phyloP scores from a whole-genome alignment of 139 green algal species.

The Micractinium sp. region DNA sequence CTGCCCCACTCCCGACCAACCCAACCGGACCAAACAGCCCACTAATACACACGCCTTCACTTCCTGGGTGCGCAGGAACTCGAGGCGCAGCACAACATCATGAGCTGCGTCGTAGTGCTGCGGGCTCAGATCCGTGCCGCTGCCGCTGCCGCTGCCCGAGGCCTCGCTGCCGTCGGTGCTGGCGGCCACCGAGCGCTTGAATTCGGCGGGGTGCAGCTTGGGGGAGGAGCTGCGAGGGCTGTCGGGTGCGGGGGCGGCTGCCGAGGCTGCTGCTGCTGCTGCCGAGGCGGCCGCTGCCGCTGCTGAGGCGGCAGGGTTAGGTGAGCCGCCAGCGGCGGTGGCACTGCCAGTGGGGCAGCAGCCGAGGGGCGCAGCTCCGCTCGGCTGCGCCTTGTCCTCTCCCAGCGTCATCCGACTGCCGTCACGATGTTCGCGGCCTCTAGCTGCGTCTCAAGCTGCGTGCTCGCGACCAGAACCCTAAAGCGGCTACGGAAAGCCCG shows the following conservation, averaged over 20 bases:
- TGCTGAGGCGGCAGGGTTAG: not conserved
- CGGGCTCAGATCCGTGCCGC: not conserved
- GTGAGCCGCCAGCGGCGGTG: not conserved
- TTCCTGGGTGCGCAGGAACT: slow-evolving; percentile 14
- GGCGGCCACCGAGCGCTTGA: not conserved
- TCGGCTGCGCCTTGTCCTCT: too few relatives aligned
- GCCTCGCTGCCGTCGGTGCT: not conserved
- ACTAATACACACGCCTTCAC: not conserved
- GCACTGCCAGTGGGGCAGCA: not conserved
- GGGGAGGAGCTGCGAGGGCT: not conserved
- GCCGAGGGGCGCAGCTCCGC: too few relatives aligned
- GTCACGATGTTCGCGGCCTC: too few relatives aligned
- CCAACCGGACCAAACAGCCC: too few relatives aligned
- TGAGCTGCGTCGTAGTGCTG: slow-evolving; percentile 24
- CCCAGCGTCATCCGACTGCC: too few relatives aligned
- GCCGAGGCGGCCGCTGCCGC: too few relatives aligned
- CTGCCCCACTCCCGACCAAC: too few relatives aligned
- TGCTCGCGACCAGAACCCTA: too few relatives aligned
- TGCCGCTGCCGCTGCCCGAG: not conserved
- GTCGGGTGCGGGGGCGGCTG: not conserved
- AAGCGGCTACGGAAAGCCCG: too few relatives aligned
- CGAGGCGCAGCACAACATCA: slow-evolving; percentile 30
- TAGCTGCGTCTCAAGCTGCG: too few relatives aligned
- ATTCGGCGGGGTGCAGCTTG: not conserved
- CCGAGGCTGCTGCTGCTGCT: too few relatives aligned